These are phyloP conservation scores for Epichloe hybrida DNA, from an alignment of 2,329 filamentous ascomycete species.

Conservation along the genomic window DNA sequence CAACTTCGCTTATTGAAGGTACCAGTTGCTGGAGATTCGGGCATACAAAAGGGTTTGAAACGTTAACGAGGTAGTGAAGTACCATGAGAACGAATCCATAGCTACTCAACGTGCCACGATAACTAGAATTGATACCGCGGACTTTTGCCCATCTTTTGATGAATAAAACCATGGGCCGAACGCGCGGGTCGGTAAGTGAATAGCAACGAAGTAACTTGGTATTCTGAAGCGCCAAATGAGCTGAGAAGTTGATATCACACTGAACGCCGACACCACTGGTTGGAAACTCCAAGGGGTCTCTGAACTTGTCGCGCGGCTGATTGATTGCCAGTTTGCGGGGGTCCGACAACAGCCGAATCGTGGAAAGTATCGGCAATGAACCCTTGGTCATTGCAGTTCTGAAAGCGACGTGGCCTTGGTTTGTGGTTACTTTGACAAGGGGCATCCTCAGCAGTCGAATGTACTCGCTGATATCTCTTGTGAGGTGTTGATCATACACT, in stretches of 20 bases:
- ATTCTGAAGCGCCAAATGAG: conserved; percentile 71
- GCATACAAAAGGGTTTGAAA: conserved; percentile 67
- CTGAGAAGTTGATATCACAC: conserved; percentile 86
- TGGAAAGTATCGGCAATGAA: conserved; percentile 22
- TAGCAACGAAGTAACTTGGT: conserved; percentile 75
- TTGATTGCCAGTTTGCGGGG: conserved; percentile 35
- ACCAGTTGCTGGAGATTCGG: conserved; percentile 62
- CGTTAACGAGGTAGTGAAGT: conserved; percentile 76
- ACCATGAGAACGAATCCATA: conserved; percentile 92
- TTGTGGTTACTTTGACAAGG: conserved; percentile 11
- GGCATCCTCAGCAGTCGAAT: conserved; percentile 33
- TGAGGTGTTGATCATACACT: conserved; percentile 27
- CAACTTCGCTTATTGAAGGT: conserved; percentile 25
- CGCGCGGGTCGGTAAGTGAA: conserved; percentile 62
- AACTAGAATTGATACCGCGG: conserved; percentile 74
- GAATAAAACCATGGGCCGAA: conserved; percentile 67
- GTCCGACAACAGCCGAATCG: conserved; percentile 32
- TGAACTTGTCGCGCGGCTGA: conserved; percentile 39
- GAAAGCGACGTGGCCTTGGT: conserved; percentile 8
- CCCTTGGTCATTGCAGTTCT: conserved; percentile 24
- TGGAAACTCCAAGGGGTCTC: conserved; percentile 60
- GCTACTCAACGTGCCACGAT: conserved; percentile 73
- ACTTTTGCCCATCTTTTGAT: conserved; percentile 84
- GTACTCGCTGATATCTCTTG: conserved; percentile 31
- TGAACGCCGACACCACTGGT: conserved; percentile 67